Conservation (phyloP, 2,329 filamentous ascomycete genomes). For the Herpotrichia juniperi region DNA sequence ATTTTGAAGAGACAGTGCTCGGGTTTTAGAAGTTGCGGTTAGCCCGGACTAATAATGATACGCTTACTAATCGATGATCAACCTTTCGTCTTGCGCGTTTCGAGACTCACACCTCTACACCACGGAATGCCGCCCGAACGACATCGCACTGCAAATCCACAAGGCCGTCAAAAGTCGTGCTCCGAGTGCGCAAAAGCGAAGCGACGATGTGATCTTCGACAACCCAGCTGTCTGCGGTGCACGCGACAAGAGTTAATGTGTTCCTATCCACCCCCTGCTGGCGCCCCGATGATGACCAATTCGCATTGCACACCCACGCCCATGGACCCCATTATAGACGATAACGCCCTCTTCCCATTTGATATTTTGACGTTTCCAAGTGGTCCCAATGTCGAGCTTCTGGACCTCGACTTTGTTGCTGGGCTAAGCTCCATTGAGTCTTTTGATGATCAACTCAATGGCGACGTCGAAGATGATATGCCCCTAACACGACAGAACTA, state of each 20-base stretch:
- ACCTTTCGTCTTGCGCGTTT: background rate
- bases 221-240: conserved; percentile 61
- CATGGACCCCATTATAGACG: background rate
- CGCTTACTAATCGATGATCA: background rate
- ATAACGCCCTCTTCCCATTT: conserved; percentile 39
- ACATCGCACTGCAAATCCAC: conserved; percentile 21
- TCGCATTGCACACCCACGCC: conserved; percentile 26
- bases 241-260: conserved; percentile 56
- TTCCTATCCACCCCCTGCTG: conserved; percentile 21
- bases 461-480: background rate
- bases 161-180: conserved; percentile 60
- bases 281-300: conserved; percentile 11
- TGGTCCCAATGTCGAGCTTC: conserved; percentile 8
- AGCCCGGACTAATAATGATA: no score
- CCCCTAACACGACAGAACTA: background rate
- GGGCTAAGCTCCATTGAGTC: conserved; percentile 58
- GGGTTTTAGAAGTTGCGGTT: no score
- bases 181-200: conserved; percentile 63
- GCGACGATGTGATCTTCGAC: conserved; percentile 60
- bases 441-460: conserved; percentile 38
- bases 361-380: background rate
- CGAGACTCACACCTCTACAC: background rate
- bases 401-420: conserved; percentile 26
- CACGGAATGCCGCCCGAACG: conserved; percentile 50
- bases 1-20: no score